A percentile compares a stretch with the other conserved stretches of the same genome.
Evolutionary conservation across 2,329 filamentous ascomycete genomes (phyloP).

Genomic region (Pseudogymnoascus sp.): DNA sequence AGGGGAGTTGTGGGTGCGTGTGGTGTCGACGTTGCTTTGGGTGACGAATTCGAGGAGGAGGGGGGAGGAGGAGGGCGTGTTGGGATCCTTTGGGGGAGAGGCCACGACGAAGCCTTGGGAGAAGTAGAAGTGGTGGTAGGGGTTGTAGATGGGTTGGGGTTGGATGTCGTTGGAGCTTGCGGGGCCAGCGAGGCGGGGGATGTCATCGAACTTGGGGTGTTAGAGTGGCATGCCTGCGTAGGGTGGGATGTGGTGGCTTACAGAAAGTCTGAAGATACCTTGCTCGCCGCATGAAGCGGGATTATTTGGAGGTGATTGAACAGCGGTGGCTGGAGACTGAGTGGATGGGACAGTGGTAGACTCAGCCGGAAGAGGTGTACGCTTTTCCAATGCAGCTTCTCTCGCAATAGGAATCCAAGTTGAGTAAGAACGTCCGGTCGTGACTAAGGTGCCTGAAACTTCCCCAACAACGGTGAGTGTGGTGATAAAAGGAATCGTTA

Average conservation of each 20-base stretch:
- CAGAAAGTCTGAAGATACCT: constrained; percentile 23
- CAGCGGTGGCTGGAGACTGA: too few species aligned
- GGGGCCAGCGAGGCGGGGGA: constrained; percentile 20
- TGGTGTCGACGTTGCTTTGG: constrained; percentile 15
- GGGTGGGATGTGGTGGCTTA: constrained; percentile 12
- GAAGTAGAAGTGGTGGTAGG: constrained; percentile 29
- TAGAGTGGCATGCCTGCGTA: constrained; percentile 3
- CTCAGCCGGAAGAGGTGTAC: neutral
- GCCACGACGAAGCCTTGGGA: constrained; percentile 29
- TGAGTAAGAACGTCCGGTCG: neutral
- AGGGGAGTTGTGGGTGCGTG: neutral
- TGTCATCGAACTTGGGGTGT: constrained; percentile 24
- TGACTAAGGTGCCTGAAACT: neutral
- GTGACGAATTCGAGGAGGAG: constrained; percentile 27
- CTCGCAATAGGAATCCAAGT: neutral
- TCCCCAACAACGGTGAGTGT: neutral
- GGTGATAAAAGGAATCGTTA: neutral
- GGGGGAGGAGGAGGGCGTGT: constrained; percentile 24
- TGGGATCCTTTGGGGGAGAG: constrained; percentile 25
- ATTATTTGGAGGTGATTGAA: neutral
- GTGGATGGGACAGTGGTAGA: neutral
- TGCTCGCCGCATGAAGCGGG: constrained; percentile 18
- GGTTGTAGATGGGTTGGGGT: constrained; percentile 24
- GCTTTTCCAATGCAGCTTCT: neutral
- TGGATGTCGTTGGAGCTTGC: constrained; percentile 15